Conservation (phyloP, 257 asterid species). For the Nicotiana otophora region DNA sequence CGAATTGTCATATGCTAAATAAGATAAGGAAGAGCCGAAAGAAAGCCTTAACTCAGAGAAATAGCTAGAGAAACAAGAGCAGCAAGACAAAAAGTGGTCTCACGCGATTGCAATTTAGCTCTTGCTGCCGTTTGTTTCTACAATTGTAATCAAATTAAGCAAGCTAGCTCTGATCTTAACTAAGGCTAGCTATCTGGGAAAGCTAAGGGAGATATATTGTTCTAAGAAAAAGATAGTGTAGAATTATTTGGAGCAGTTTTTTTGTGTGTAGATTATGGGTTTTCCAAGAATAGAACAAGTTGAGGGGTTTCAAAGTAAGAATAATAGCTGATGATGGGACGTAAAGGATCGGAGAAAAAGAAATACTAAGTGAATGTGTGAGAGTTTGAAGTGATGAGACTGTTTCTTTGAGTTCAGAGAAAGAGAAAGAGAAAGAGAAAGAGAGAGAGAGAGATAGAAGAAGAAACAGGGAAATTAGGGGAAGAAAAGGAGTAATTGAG, state of each 20-base stretch:
- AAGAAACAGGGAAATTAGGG: background rate
- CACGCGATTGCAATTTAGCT: background rate
- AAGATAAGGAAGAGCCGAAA: background rate
- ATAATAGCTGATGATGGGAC: constrained; percentile 25
- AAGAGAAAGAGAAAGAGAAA: background rate
- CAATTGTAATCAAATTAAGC: background rate
- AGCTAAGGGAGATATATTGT: no score
- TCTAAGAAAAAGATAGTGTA: background rate
- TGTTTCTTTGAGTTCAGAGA: background rate
- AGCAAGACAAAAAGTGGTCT: background rate
- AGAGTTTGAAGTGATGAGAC: background rate
- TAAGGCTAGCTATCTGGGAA: background rate
- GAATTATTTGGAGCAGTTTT: background rate
- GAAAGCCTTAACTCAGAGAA: background rate
- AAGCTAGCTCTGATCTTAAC: background rate
- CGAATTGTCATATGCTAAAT: background rate
- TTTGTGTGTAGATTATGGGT: background rate
- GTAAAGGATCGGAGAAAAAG: background rate
- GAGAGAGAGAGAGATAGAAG: constrained; percentile 7
- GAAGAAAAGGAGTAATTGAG: constrained; percentile 7
- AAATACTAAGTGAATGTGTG: background rate
- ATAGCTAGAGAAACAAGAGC: background rate
- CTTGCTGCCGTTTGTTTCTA: background rate
- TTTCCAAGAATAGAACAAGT: constrained; percentile 10
- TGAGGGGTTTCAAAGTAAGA: background rate